phyloP scores from a whole-genome alignment of 257 asterid species.

The Solanum chmielewskii region DNA sequence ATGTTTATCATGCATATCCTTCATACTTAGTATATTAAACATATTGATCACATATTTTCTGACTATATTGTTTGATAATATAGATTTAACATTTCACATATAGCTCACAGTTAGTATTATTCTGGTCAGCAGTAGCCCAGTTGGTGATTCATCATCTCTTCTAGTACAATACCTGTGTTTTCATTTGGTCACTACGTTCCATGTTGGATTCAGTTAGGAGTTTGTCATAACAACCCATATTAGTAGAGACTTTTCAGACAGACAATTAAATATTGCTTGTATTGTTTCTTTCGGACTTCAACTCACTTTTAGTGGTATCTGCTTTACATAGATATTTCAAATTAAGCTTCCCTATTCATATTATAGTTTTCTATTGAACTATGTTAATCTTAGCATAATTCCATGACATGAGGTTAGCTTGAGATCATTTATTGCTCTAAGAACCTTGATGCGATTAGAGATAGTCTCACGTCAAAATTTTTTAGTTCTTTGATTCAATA shows the following conservation, averaged over 20 bases:
- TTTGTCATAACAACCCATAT: background rate
- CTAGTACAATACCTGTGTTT: background rate
- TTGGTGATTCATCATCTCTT: background rate
- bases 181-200: background rate
- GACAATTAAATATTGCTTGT: too few relatives aligned
- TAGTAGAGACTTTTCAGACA: background rate
- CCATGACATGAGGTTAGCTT: background rate
- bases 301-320: background rate
- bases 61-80: background rate
- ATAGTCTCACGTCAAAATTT: background rate
- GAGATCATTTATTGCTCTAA: too few relatives aligned
- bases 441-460: background rate
- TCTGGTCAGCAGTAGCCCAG: background rate
- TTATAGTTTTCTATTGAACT: background rate
- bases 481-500: background rate
- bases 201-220: background rate
- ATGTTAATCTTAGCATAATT: background rate
- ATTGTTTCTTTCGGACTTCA: background rate
- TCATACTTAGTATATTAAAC: background rate
- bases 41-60: background rate
- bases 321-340: background rate
- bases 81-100: too few relatives aligned
- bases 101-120: background rate
- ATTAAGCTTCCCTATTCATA: background rate
- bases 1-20: background rate